phyloP scores from a whole-genome alignment of 768 basidiomycete species.

The Termitomyces heimii region DNA sequence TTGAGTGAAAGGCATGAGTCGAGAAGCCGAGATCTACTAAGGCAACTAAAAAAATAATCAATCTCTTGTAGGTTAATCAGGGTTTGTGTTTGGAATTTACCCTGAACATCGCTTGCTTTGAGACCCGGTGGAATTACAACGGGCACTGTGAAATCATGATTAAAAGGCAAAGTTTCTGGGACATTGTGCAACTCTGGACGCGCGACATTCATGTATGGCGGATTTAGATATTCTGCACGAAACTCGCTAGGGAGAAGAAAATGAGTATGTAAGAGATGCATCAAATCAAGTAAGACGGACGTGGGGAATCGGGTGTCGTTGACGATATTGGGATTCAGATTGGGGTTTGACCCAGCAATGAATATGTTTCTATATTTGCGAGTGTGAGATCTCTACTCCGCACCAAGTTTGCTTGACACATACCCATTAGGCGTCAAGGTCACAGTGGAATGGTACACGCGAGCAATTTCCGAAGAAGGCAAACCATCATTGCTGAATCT shows the following conservation, averaged over 20 bases:
- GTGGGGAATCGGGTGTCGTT: slow-evolving; percentile 7
- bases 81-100: slow-evolving; percentile 6
- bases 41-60: slow-evolving; percentile 20
- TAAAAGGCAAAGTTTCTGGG: slow-evolving; percentile 32
- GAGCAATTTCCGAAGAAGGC: slow-evolving; percentile 36
- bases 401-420: slow-evolving; percentile 8
- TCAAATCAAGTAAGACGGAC: slow-evolving; percentile 8
- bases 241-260: slow-evolving; percentile 25
- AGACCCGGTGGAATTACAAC: slow-evolving; percentile 25
- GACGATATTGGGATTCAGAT: slow-evolving; percentile 10
- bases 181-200: slow-evolving; percentile 29
- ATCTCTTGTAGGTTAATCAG: not conserved
- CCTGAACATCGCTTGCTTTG: slow-evolving; percentile 20
- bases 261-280: slow-evolving; percentile 13
- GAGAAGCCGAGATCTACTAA: slow-evolving; percentile 37
- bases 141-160: slow-evolving; percentile 25
- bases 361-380: slow-evolving; percentile 13
- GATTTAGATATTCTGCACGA: slow-evolving; percentile 36
- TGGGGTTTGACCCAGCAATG: slow-evolving; percentile 39
- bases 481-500: slow-evolving; percentile 42
- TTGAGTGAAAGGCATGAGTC: slow-evolving; percentile 27
- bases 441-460: slow-evolving; percentile 59
- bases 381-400: not conserved
- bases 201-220: slow-evolving; percentile 33
- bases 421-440: slow-evolving; percentile 51